These are phyloP conservation scores for Suillus cothurnatus DNA, from an alignment of 768 basidiomycete species.

Conservation along the genomic window DNA sequence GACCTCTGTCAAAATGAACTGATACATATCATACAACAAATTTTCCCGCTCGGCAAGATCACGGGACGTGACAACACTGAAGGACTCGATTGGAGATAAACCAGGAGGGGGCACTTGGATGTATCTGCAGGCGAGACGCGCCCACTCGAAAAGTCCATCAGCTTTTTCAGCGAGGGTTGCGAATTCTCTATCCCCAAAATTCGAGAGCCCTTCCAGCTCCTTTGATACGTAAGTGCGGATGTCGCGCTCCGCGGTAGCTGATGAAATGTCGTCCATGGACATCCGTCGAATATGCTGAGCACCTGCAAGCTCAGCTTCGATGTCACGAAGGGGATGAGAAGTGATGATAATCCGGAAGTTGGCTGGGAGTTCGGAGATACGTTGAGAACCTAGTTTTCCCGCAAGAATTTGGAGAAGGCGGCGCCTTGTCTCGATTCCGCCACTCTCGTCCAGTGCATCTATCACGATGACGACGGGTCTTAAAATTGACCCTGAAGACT, in stretches of 20 bases:
- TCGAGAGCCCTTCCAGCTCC: not conserved
- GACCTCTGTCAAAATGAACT: not conserved
- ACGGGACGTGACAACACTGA: not conserved
- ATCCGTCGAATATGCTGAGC: not conserved
- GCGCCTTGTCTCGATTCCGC: constrained; percentile 2
- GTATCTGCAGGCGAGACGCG: not conserved
- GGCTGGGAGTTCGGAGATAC: constrained; percentile 9
- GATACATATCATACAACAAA: not conserved
- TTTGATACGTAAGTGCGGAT: not conserved
- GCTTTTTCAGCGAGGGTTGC: not conserved
- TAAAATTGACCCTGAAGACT: constrained; percentile 9
- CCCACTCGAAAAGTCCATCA: not conserved
- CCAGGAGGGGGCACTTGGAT: not conserved
- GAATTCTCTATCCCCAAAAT: not conserved
- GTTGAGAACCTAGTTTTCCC: not conserved
- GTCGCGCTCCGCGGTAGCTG: not conserved
- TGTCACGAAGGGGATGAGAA: not conserved
- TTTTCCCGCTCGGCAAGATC: not conserved
- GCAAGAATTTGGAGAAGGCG: constrained; percentile 16
- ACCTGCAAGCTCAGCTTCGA: not conserved
- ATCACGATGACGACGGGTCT: constrained; percentile 27
- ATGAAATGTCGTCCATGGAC: not conserved
- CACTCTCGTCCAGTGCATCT: constrained; percentile 26
- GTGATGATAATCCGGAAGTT: constrained; percentile 12
- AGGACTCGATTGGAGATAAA: not conserved